Percentiles rank a stretch among this genome's conserved stretches.
These are phyloP conservation scores for Penicillium turbatum DNA, from an alignment of 495 filamentous ascomycete genomes.

Conservation along the genomic window DNA sequence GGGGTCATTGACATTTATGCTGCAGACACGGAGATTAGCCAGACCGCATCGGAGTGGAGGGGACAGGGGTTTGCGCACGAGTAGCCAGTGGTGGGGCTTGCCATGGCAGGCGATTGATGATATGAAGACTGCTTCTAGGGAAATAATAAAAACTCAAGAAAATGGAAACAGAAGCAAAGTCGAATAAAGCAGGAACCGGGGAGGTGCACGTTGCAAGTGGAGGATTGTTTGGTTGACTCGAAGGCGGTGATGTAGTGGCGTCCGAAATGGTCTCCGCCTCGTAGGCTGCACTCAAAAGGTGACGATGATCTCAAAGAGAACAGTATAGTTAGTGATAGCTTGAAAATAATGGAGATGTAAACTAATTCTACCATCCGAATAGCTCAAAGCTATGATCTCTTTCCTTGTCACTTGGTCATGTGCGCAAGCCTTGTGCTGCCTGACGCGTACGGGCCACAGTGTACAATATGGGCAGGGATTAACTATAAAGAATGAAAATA, in stretches of 20 bases:
- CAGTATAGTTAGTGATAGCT: neutral
- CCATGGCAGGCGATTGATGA: constrained; percentile 40
- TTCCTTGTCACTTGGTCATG: neutral
- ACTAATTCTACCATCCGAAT: neutral
- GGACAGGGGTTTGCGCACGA: constrained; percentile 39
- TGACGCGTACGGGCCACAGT: constrained; percentile 3
- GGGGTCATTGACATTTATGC: constrained; percentile 78
- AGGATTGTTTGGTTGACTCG: constrained; percentile 25
- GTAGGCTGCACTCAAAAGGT: constrained; percentile 1
- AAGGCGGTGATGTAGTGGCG: constrained; percentile 33
- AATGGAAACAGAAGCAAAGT: constrained; percentile 7
- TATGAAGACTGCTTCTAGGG: constrained; percentile 16
- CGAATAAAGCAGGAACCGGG: neutral
- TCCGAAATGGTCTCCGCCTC: constrained; percentile 9
- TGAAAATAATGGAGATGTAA: neutral
- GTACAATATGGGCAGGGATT: neutral
- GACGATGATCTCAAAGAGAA: no score
- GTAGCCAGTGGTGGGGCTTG: constrained; percentile 44
- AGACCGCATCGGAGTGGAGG: constrained; percentile 25
- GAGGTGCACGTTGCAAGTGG: constrained; percentile 14
- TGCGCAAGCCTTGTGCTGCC: neutral
- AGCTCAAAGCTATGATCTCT: neutral
- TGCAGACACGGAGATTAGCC: constrained; percentile 37
- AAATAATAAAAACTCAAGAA: constrained; percentile 8
- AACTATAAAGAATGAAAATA: neutral